Base-by-base conservation (phyloP, 2,329 filamentous ascomycete genomes). In the Sporothrix mexicana region DNA sequence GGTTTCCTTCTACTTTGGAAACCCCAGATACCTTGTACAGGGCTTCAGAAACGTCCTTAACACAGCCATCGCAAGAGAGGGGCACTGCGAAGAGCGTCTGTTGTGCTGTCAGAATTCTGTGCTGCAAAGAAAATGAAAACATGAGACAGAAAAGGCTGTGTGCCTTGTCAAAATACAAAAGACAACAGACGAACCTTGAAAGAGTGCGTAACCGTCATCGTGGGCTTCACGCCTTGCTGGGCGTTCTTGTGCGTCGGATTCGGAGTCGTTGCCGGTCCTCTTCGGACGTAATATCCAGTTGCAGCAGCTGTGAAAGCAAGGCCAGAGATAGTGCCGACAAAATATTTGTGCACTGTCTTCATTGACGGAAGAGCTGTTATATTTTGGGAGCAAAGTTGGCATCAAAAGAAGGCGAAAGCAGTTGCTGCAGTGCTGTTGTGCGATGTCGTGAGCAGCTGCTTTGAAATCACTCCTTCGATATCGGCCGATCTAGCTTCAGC, bases 11-110 rank as follows among this genome's bases (percentile, higher is more conserved):
- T 71, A 98, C 91, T 78, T 93, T 95, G 78, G 87, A 88, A 80
- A 98, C 93, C 57, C 95, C 94, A 78, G 89, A 86, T 59, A 98
- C 84, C 79, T 92, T 90, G 81, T 92, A 88, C 69, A 98, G 84
- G 66, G 93, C 91, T 75, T 88, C 88, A 78, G 94, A 94, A 80
- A 99, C 91, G 78, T 94, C 91, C 82, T 95, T 92, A 81, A 97
- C 90, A 84, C 96, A 98, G 79, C 88, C 86, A 78, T 97, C 92
- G 84, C 96, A 98, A 83, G 91, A 94, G 86, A 98, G 91, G 72
- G 94, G 95, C 77, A 98, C 96, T 76, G 95, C 94, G 82, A 98
- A 98, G 76, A 95, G 92, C 74, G 95, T 97, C 92, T 98, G 78
- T 79, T 3, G 12, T 47, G 10, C 13, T 3, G 47, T 36, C 12